Evolutionary conservation across 2,329 filamentous ascomycete genomes (phyloP).

Genomic region (Diaporthe sp.): DNA sequence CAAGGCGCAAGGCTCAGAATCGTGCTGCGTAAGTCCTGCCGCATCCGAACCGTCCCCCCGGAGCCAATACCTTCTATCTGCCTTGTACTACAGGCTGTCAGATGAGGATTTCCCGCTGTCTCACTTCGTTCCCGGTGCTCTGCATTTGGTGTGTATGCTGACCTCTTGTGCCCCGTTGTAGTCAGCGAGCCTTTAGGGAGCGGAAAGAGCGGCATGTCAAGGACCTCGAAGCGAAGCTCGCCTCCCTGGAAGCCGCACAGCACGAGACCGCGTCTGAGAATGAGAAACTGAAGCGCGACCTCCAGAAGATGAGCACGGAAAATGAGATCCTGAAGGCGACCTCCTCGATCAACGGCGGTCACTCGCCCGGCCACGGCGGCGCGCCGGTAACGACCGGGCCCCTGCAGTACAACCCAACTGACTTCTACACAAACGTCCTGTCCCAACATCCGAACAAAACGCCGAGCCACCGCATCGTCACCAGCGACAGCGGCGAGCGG

Average conservation of each 20-base stretch:
- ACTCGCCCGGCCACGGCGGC: constrained; percentile 58
- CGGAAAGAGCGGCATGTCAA: constrained; percentile 93
- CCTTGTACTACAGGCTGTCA: neutral
- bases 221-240: constrained; percentile 90
- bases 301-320: constrained; percentile 88
- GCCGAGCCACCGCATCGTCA: constrained; percentile 77
- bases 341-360: constrained; percentile 59
- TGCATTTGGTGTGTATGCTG: neutral
- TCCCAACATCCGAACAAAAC: constrained; percentile 73
- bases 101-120: neutral
- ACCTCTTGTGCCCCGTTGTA: constrained; percentile 53
- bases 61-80: constrained; percentile 4
- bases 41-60: neutral
- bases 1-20: constrained; percentile 72
- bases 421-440: constrained; percentile 77
- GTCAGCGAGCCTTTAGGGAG: constrained; percentile 95
- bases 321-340: constrained; percentile 94
- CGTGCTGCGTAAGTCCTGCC: constrained; percentile 68
- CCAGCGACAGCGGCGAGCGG: constrained; percentile 75
- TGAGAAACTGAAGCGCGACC: constrained; percentile 84
- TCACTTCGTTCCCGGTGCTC: neutral
- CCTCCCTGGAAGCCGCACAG: constrained; percentile 80
- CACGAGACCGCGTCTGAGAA: constrained; percentile 84
- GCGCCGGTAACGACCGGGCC: constrained; percentile 72
- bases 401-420: constrained; percentile 78